Base-by-base conservation (phyloP, 768 basidiomycete species). In the Pisolithus tinctorius region DNA sequence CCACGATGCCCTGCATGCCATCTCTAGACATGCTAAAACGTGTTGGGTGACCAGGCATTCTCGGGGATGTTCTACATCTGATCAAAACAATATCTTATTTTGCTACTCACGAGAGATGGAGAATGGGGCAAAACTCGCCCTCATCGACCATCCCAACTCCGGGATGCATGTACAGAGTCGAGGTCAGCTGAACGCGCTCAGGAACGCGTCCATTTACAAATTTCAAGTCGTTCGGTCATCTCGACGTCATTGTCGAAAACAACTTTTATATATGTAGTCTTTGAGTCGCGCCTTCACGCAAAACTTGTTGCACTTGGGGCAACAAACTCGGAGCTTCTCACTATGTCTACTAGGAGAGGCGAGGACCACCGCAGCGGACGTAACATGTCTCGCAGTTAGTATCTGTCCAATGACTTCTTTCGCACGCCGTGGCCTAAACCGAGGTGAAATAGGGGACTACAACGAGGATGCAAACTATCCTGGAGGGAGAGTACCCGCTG, bases 391-490 rank as follows among this genome's bases (percentile, higher is more conserved):
- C 26, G 26, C 20, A 27, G 43, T 45, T 16, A 45, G 43, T 27
- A 45, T 29, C n/a, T 41, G 40, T 13, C 11, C 17, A 11, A 20
- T 41, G 40, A 29, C 29, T 45, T 9, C 2, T 29, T 14, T 29
- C 16, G 9, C 43, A 29, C 20, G 17, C 13, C 20, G 26, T n/a
- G n/a, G 26, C 4, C 26, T 45, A 17, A 30, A 23, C 13, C 11
- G 43, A 45, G 14, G 13, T n/a, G 16, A 30, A 43, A 14, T 27
- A 54, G 54, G 54, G 30, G 34, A 44, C 30, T 55, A 47, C 27
- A 48, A 55, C 45, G 45, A 55, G n/a, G 41, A 50, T 26, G 23
- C 46, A 16, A 55, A 42, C 31, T 43, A 27, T 14, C 1, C 27
- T 41, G 14, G 26, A 16, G 34, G 17, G 10, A n/a, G 20, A 8